Conservation (phyloP, 441 rosid species). For the Gossypium aridum region DNA sequence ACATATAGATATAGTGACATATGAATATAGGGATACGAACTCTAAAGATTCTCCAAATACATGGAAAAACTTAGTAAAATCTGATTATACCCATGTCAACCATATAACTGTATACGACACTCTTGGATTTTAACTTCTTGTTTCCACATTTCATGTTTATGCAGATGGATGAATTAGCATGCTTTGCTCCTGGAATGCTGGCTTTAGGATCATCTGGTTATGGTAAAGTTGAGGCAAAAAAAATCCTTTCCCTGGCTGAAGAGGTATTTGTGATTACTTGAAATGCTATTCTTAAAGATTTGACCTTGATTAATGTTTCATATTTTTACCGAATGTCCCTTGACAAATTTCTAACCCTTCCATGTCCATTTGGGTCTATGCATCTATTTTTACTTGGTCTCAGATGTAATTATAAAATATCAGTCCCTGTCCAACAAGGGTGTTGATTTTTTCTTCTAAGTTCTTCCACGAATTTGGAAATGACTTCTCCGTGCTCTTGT, state of each 20-base stretch:
- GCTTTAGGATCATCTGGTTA: conserved; percentile 92
- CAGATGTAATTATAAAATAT: no score
- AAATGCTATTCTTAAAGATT: not conserved
- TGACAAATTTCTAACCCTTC: not conserved
- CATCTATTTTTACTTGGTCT: no score
- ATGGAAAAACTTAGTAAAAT: no score
- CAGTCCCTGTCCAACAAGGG: no score
- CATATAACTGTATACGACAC: no score
- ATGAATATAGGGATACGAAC: no score
- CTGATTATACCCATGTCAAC: no score
- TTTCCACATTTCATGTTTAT: conserved; percentile 12
- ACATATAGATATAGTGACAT: no score
- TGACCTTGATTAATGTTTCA: not conserved
- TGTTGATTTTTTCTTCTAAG: no score
- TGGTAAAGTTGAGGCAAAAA: conserved; percentile 61
- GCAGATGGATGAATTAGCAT: conserved; percentile 99
- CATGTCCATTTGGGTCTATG: not conserved
- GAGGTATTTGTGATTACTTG: conserved; percentile 45
- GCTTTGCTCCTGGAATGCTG: conserved; percentile 99
- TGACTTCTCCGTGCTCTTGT: no score
- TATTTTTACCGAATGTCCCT: not conserved
- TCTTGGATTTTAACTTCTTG: not conserved
- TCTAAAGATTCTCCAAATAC: no score
- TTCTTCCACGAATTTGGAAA: no score
- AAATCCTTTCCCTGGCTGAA: conserved; percentile 77